Conservation (phyloP, 2,329 filamentous ascomycete genomes). For the Kalaharituber pfeilii region DNA sequence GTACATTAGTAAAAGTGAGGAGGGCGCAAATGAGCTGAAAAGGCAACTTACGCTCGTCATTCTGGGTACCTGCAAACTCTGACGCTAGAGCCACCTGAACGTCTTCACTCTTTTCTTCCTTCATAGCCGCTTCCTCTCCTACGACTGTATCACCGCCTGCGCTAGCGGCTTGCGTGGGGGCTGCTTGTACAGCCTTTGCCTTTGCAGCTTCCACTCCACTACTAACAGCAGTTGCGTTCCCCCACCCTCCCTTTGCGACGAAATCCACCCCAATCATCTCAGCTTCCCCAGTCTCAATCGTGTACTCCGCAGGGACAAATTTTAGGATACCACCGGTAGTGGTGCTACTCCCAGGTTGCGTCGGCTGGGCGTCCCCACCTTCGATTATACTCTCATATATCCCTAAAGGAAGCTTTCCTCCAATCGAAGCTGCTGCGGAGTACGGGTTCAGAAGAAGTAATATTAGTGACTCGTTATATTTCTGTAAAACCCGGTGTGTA, state of each 20-base stretch:
- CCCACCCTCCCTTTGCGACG: constrained; percentile 49
- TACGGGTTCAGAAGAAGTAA: constrained; percentile 69
- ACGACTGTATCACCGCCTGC: neutral
- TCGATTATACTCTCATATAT: constrained; percentile 55
- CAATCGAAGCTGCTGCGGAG: constrained; percentile 30
- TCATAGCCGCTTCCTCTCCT: constrained; percentile 24
- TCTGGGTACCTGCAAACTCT: constrained; percentile 37
- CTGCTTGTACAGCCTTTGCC: constrained; percentile 22
- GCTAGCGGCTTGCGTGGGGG: constrained; percentile 27
- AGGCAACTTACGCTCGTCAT: constrained; percentile 40
- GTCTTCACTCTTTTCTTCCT: constrained; percentile 23
- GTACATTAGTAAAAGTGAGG: neutral
- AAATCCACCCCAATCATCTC: constrained; percentile 98
- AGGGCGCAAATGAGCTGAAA: neutral
- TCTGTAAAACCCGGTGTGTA: constrained; percentile 56
- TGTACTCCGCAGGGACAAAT: constrained; percentile 71
- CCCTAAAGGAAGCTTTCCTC: constrained; percentile 67
- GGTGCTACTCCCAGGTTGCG: constrained; percentile 48
- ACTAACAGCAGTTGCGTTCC: constrained; percentile 21
- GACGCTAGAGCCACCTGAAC: constrained; percentile 21
- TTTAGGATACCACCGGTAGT: constrained; percentile 41
- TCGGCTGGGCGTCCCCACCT: neutral
- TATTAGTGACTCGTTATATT: constrained; percentile 70
- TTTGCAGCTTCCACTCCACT: constrained; percentile 16
- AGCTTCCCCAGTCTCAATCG: constrained; percentile 81